phyloP scores from a whole-genome alignment of 495 filamentous ascomycete species.

The Durotheca rogersii region DNA sequence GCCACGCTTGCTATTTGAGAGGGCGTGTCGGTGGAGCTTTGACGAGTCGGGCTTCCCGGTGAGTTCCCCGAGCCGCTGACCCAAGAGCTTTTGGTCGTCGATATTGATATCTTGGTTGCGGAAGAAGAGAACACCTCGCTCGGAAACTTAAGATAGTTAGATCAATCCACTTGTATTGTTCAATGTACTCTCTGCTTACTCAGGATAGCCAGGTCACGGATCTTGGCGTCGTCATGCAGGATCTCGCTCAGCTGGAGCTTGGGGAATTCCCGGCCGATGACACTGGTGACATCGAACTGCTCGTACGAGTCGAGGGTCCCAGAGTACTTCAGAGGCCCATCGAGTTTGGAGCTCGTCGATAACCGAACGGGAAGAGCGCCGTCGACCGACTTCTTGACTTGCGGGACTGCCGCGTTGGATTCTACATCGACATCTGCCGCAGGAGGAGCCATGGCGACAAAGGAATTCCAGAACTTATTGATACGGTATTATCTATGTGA shows the following conservation, averaged over 20 bases:
- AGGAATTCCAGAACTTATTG: neutral
- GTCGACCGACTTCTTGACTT: conserved; percentile 33
- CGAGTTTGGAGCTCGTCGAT: conserved; percentile 75
- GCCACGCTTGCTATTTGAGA: conserved; percentile 58
- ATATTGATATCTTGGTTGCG: conserved; percentile 63
- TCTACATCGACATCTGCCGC: conserved; percentile 38
- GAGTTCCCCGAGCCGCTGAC: conserved; percentile 62
- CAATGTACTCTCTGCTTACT: conserved; percentile 41
- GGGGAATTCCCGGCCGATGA: conserved; percentile 67
- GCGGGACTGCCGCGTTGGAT: conserved; percentile 47
- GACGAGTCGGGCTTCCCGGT: conserved; percentile 66
- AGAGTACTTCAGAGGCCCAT: conserved; percentile 76
- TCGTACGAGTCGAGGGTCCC: conserved; percentile 60
- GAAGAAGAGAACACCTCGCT: conserved; percentile 75
- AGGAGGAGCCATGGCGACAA: conserved; percentile 37
- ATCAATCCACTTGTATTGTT: neutral
- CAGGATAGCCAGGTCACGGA: conserved; percentile 67
- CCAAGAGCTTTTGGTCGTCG: conserved; percentile 64
- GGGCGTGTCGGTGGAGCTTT: conserved; percentile 56
- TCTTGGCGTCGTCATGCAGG: conserved; percentile 65
- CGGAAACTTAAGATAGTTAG: conserved; percentile 58
- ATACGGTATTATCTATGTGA: no score
- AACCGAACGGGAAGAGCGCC: conserved; percentile 69
- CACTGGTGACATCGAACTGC: conserved; percentile 63
- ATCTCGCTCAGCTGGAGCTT: conserved; percentile 60